Evolutionary conservation across 1,284 basidiomycete species (phyloP), one percentile per base, ranked within the genome.

Genomic region (Prillingera fragicola): DNA sequence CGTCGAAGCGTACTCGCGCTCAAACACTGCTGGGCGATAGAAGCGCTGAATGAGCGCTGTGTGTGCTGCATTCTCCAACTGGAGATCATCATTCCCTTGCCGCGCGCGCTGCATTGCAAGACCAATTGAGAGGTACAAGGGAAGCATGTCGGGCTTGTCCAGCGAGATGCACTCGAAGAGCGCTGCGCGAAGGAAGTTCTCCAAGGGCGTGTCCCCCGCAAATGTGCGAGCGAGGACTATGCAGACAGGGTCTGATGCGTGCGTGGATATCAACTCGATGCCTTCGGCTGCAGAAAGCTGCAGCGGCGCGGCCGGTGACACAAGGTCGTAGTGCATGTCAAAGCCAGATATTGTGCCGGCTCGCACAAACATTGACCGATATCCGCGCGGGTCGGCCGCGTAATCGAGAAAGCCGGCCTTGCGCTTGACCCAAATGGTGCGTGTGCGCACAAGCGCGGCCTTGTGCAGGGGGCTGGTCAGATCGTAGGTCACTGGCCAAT

Each of bases 371-470:
- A 96, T 77, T 66, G 87, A 90, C 36, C 90, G 79, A 56, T 87
- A 90, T 7, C 92, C 92, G 52, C 86, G 81, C 0, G 92, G 88
- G 70, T 97, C 94, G 56, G 89, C 85, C 10, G 83, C 82, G 60
- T 97, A 97, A 64, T 87, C 87, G 33, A 96, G 75, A 68, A 91
- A 92, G 1, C 90, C 91, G 0, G 88, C 85, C 33, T 88, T 80
- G 17, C 92, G 83, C 70, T 97, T 94, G 45, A 97, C 92, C 55
- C 81, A 90, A 17, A 96, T 74, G 0, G 86, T 92, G 55, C 88
- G 84, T 45, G 78, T 84, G 32, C 75, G 77, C 25, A 92, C 70
- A 24, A 95, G 77, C 7, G 77, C 76, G 31, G 79, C 78, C 38
- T 79, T 78, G 64, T 91, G 84, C n/a, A 75, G 76, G 4, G 80